Base-by-base conservation (phyloP, 108 stramenopile genomes). In the Chaetoceros muelleri region DNA sequence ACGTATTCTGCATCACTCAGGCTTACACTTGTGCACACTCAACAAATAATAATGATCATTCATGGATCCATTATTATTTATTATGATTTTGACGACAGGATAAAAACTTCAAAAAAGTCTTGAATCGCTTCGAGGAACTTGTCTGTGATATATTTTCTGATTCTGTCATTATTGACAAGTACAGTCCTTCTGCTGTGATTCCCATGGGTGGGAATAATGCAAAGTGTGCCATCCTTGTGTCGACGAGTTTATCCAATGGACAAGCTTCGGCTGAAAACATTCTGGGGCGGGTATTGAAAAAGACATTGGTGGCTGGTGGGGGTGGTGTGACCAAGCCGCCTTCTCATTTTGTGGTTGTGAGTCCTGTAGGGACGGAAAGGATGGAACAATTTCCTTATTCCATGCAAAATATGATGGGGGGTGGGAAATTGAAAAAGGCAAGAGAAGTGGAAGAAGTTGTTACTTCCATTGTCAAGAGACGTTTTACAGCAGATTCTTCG, bases 191-290 rank as follows among this genome's bases (percentile, higher is more conserved):
- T 1, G 56, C 75, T 34, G 69, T 67, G 64, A 79, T 83, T 52
- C 84, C 87, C 2, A 52, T 89, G 30, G 87, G 84, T 27, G 87
- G 75, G 22, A 73, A 81, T 49, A 67, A 81, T 62, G 80, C 81
- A 2, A 55, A 62, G 22, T 70, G 77, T 31, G 71, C 76, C 1
- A 25, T 89, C 3, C 46, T 86, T 24, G 83, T 90, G 46, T 74
- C 72, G 24, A 80, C 82, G 16, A 71, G 74, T 28, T 51, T 84
- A 44, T 44, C 40, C 2, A 64, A 81, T 55, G 58, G 57, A 22
- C 57, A 65, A 2, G 66, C 67, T 17, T 62, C 67, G 1, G 52
- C 81, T 21, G 70, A 78, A 24, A 70, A 62, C 20, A 58, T 81
- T 2, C 58, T 91, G 29, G 81, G 82, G 22, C 66, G 81, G 48